A percentile compares a stretch with the other conserved stretches of the same genome.
Evolutionary conservation across 208 protist species (phyloP).

Genomic region (Crithidia mellificae): DNA sequence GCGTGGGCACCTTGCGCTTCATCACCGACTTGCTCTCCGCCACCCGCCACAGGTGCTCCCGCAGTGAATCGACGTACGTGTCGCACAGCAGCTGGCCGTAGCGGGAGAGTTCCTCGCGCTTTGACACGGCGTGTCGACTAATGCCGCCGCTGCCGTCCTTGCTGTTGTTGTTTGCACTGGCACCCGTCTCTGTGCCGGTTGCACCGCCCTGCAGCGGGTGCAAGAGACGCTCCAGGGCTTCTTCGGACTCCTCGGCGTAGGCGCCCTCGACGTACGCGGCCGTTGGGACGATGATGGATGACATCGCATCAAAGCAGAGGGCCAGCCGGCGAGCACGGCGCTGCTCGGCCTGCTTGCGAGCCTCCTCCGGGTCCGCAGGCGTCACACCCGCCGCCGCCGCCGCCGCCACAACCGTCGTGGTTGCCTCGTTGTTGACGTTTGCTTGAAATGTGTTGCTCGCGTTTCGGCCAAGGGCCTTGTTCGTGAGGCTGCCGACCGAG

Average conservation of each 20-base stretch:
- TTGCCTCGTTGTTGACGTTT: neutral
- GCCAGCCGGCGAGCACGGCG: conserved; percentile 35
- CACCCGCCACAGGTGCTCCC: conserved; percentile 28
- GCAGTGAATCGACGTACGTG: conserved; percentile 75
- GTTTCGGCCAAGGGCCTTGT: conserved; percentile 8
- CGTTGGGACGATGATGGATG: conserved; percentile 53
- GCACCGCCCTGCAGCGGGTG: conserved; percentile 4
- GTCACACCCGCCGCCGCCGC: conserved; percentile 5
- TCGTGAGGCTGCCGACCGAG: neutral
- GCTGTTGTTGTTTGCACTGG: no score
- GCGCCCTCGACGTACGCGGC: conserved; percentile 13
- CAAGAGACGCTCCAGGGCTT: conserved; percentile 7
- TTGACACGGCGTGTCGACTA: conserved; percentile 11
- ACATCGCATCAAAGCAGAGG: conserved; percentile 64
- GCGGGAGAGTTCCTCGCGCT: conserved; percentile 46
- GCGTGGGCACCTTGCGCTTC: conserved; percentile 31
- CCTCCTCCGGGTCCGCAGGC: conserved; percentile 15
- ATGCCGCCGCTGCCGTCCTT: conserved; percentile 16
- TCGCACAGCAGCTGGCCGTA: conserved; percentile 74
- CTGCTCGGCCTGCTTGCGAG: conserved; percentile 8
- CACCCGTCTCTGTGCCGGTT: neutral
- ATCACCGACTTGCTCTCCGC: conserved; percentile 14
- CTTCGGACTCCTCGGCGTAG: conserved; percentile 11
- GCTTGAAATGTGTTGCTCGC: conserved; percentile 11
- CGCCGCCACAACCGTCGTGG: no score